These are phyloP conservation scores for Metschnikowia shivogae DNA, from an alignment of 805 yeast genomes.

Conservation along the genomic window DNA sequence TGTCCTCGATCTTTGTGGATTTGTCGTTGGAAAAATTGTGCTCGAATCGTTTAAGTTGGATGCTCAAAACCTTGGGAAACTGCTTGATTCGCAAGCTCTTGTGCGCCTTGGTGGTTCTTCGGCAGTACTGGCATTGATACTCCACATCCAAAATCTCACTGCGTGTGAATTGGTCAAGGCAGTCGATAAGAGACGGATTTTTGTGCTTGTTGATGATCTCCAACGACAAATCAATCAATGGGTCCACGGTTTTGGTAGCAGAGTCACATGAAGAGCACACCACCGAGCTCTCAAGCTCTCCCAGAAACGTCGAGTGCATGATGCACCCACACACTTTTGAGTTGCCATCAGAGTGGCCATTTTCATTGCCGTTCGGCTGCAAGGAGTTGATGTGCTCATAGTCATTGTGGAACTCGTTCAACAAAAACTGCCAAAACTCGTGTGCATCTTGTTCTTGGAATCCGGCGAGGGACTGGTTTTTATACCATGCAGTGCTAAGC, in stretches of 20 bases:
- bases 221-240: slow-evolving; percentile 82
- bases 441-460: slow-evolving; percentile 98
- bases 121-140: slow-evolving; percentile 69
- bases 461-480: slow-evolving; percentile 83
- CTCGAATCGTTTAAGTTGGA: slow-evolving; percentile 80
- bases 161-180: slow-evolving; percentile 73
- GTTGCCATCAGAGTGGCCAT: neutral
- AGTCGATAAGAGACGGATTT: slow-evolving; percentile 46
- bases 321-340: slow-evolving; percentile 60
- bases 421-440: slow-evolving; percentile 90
- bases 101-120: slow-evolving; percentile 53
- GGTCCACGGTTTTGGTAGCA: slow-evolving; percentile 72
- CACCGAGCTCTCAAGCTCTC: slow-evolving; percentile 76
- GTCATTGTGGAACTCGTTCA: slow-evolving; percentile 73
- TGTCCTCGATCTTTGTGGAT: slow-evolving; percentile 70
- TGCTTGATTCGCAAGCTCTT: slow-evolving; percentile 67
- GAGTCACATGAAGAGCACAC: slow-evolving; percentile 66
- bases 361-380: neutral
- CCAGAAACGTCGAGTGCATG: slow-evolving; percentile 78
- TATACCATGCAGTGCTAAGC: slow-evolving; percentile 83
- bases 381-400: slow-evolving; percentile 22
- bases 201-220: slow-evolving; percentile 47
- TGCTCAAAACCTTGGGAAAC: slow-evolving; percentile 72
- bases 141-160: slow-evolving; percentile 71
- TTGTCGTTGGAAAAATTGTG: slow-evolving; percentile 47